Base-by-base conservation (phyloP, 257 asterid species). In the Coffea canephora region DNA sequence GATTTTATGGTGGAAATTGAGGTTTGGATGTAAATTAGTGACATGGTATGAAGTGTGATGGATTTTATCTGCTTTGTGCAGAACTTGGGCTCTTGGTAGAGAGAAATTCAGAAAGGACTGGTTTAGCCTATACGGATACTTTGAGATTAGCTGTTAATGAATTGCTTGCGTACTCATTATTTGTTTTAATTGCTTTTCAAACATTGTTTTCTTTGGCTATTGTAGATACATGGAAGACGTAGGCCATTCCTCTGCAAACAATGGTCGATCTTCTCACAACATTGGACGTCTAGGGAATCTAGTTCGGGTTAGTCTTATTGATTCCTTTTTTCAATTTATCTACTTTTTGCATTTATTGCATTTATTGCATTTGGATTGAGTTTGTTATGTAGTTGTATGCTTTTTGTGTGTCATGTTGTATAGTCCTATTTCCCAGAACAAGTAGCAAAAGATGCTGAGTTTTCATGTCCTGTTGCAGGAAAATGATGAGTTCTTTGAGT, bases 211-310 rank as follows among this genome's bases (percentile, higher is more conserved):
- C 19, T 75, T 83, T 65, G 77, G 50, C 52, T 80, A 79, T 34
- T 79, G 80, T 87, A 94, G 99, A 77, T 96, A 89, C 83, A 88
- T 92, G 92, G 95, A 94, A 86, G 97, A 86, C 80, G 83, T 85
- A 62, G 97, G 89, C 72, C 85, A 89, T 78, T 86, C 96, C 49
- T 85, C 97, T 55, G 81, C 91, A 54, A 91, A 69, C 82, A 94
- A 91, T 85, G 91, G 90, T 61, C 91, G 97, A 85, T 85, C 98
- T 85, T 85, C 97, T 82, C 99, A 96, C 81, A 91, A 61, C 81
- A 84, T 96, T 84, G 99, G 99, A 72, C 97, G 95, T 8, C 89
- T 96, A 74, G 99, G 98, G 76, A 92, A 82, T 87, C 97, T 96
- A 79, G 88, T 96, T 78, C 92, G 97, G 93, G 99, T 94, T 88